Base-by-base conservation (phyloP, 768 basidiomycete genomes). In the Podaxis pistillaris region DNA sequence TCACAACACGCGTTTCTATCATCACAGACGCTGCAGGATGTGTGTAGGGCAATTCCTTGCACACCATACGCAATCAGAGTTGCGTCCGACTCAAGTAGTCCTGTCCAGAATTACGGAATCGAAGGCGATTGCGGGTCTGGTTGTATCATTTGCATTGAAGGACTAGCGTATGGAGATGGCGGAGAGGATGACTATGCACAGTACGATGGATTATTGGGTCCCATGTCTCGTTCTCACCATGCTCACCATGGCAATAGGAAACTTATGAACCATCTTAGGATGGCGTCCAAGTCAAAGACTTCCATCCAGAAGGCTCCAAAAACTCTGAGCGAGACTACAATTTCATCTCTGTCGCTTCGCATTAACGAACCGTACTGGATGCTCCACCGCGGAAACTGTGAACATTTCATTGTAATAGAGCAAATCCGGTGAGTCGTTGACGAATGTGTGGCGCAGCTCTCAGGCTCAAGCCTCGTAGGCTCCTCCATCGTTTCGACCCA, bases 341-440 rank as follows among this genome's bases (percentile, higher is more conserved):
- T 93, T 44, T 72, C 77, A 1, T 81, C 85, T 1, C 79, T 94
- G 24, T 74, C 78, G 3, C 72, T 93, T 22, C 82, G 87, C 36
- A 71, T 91, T 40, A 83, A 90, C 66, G 81, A 89, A 68, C 93
- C 93, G 0, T 94, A 94, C 66, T 92, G 89, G 86, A 75, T 94
- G 59, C 76, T 93, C 17, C 93, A 94, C 68, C 81, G 83, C 58
- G 93, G 92, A 37, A 88, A 85, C 67, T 94, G 93, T 69, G 91
- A 93, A 67, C 93, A 94, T 68, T 90, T 87, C 70, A 66, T 93
- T 22, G 82, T 89, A 22, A 65, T 94, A 41, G 86, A 91, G 63
- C 82, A 89, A 65, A 87, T 94, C 64, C 81, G 93, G 93, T 46
- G 72, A 59, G 33, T 28, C 36, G 15, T 56, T 60, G 37, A 24